These are phyloP conservation scores for Cryphonectria radicalis DNA, from an alignment of 2,329 filamentous ascomycete genomes.

Conservation along the genomic window DNA sequence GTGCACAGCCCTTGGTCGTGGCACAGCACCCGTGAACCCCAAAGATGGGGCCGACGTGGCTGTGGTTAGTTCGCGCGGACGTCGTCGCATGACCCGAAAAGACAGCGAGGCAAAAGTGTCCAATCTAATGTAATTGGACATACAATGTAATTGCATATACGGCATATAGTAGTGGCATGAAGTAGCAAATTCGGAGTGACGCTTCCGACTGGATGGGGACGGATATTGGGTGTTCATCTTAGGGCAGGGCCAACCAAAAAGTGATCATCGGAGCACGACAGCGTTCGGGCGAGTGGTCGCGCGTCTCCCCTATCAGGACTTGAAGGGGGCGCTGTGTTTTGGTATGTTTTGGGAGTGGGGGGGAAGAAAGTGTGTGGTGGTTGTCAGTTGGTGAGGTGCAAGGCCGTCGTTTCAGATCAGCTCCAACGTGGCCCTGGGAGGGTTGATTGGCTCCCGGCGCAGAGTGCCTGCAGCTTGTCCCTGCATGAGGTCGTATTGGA, in stretches of 20 bases:
- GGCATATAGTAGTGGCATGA: slow-evolving; percentile 2
- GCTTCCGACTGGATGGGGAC: neutral
- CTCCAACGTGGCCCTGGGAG: slow-evolving; percentile 1
- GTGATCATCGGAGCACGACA: neutral
- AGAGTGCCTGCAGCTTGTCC: slow-evolving; percentile 10
- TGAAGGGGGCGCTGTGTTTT: neutral
- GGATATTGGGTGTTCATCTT: neutral
- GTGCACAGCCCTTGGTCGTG: neutral
- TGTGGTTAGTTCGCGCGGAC: neutral
- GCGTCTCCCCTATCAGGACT: neutral
- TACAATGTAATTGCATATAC: neutral
- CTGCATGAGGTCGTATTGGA: slow-evolving; percentile 11
- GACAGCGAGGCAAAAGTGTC: neutral
- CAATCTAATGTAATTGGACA: neutral
- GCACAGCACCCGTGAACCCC: neutral
- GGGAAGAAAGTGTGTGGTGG: neutral
- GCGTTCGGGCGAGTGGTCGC: neutral
- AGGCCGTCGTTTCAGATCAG: slow-evolving; percentile 19
- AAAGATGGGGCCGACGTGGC: neutral
- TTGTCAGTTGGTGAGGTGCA: neutral
- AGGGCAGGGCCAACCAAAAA: neutral
- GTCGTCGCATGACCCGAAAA: neutral
- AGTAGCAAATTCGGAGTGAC: neutral
- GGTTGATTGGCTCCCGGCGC: slow-evolving; percentile 11
- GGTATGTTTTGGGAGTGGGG: slow-evolving; percentile 3